These are phyloP conservation scores for Bimuria novae-zelandiae DNA, from an alignment of 2,329 filamentous ascomycete genomes.

Conservation along the genomic window DNA sequence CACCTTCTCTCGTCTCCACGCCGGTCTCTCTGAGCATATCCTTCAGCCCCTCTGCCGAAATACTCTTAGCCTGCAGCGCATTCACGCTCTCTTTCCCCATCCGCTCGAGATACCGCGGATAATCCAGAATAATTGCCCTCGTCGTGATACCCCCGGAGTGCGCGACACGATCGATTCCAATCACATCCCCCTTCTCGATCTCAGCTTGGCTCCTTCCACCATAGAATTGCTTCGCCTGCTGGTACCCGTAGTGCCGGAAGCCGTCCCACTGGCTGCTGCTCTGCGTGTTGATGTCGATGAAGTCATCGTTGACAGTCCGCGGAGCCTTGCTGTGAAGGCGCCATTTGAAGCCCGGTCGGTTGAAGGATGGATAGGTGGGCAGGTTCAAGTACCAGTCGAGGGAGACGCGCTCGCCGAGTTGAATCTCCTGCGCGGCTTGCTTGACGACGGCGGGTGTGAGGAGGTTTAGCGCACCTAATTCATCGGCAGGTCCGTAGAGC, in stretches of 20 bases:
- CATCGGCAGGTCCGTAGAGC: constrained; percentile 56
- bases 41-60: constrained; percentile 28
- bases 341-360: constrained; percentile 36
- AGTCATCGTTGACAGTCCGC: constrained; percentile 45
- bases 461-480: constrained; percentile 61
- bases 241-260: constrained; percentile 50
- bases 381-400: constrained; percentile 50
- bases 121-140: constrained; percentile 38
- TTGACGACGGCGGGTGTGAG: constrained; percentile 54
- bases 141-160: constrained; percentile 36
- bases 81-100: constrained; percentile 25
- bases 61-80: constrained; percentile 28
- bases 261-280: constrained; percentile 47
- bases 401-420: constrained; percentile 45
- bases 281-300: constrained; percentile 46
- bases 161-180: constrained; percentile 50
- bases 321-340: constrained; percentile 30
- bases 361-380: constrained; percentile 46
- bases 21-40: constrained; percentile 43
- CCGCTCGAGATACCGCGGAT: constrained; percentile 32
- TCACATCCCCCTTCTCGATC: constrained; percentile 40
- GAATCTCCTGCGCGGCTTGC: constrained; percentile 53
- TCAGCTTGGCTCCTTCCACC: constrained; percentile 49
- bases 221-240: constrained; percentile 49
- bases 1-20: constrained; percentile 38